Evolutionary conservation across 768 basidiomycete genomes (phyloP).

Genomic region (Rhizopogon vesiculosus): DNA sequence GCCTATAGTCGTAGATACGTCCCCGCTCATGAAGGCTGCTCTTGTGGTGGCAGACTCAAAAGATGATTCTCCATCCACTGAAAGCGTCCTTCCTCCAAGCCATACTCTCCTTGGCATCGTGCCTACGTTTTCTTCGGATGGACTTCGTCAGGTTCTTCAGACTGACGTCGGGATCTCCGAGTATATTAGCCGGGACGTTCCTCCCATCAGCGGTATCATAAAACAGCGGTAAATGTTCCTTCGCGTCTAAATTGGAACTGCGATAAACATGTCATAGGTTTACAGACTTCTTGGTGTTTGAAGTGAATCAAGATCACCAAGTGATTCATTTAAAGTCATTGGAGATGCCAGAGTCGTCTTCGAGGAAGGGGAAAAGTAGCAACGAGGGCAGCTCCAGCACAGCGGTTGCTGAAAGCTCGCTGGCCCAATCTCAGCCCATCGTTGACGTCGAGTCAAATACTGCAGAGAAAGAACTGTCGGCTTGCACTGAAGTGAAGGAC

Average conservation of each 20-base stretch:
- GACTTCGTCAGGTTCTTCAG: constrained; percentile 60
- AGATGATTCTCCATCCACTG: constrained; percentile 3
- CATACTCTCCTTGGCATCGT: constrained; percentile 61
- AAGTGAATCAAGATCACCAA: constrained; percentile 78
- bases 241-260: not conserved
- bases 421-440: not conserved
- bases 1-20: constrained; percentile 8
- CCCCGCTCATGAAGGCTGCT: not conserved
- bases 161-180: constrained; percentile 88
- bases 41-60: constrained; percentile 2
- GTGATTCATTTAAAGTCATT: constrained; percentile 81
- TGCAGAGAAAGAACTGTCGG: not conserved
- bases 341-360: constrained; percentile 56
- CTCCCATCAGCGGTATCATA: constrained; percentile 86
- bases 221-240: constrained; percentile 75
- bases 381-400: constrained; percentile 10
- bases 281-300: constrained; percentile 94
- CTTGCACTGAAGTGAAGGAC: constrained; percentile 7
- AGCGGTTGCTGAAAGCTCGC: constrained; percentile 3
- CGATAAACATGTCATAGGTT: constrained; percentile 51
- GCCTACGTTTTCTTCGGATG: constrained; percentile 44
- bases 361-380: constrained; percentile 33
- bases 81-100: constrained; percentile 65
- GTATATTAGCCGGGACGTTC: constrained; percentile 67
- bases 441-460: constrained; percentile 2